Evolutionary conservation across 306 rosid genomes (phyloP).

Genomic region (Inga leiocalycina): DNA sequence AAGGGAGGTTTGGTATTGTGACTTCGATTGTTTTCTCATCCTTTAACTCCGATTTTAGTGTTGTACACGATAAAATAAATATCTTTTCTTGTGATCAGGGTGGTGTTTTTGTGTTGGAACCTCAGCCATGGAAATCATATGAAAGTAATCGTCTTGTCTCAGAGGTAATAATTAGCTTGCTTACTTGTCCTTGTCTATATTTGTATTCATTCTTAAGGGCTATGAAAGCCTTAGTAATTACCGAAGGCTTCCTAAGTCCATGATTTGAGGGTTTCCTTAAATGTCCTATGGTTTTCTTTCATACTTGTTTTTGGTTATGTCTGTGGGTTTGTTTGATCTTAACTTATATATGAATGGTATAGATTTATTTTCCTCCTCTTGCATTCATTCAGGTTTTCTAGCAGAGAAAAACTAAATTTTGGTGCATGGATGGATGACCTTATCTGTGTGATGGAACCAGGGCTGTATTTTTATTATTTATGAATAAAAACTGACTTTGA

Average conservation of each 20-base stretch:
- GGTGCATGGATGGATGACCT: not conserved
- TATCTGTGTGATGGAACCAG: not conserved
- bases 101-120: constrained; percentile 90
- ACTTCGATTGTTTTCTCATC: not conserved
- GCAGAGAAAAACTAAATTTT: constrained; percentile 4
- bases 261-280: constrained; percentile 1
- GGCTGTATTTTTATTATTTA: not conserved
- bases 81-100: constrained; percentile 58
- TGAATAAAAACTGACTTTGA: not conserved
- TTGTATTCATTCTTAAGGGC: constrained; percentile 11
- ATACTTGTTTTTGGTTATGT: not conserved
- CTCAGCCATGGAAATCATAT: constrained; percentile 97
- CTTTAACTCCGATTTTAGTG: not conserved
- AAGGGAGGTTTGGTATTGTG: not conserved
- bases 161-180: constrained; percentile 39
- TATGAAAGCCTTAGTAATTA: constrained; percentile 13
- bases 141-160: constrained; percentile 48
- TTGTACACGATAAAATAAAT: not conserved
- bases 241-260: constrained; percentile 1
- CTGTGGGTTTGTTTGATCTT: not conserved
- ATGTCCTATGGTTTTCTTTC: not conserved
- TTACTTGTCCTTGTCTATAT: not conserved
- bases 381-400: constrained; percentile 16
- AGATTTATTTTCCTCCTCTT: not conserved
- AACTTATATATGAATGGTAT: not conserved